phyloP scores from a whole-genome alignment of 2,329 filamentous ascomycete genomes.

The Lecanicillium sp. region DNA sequence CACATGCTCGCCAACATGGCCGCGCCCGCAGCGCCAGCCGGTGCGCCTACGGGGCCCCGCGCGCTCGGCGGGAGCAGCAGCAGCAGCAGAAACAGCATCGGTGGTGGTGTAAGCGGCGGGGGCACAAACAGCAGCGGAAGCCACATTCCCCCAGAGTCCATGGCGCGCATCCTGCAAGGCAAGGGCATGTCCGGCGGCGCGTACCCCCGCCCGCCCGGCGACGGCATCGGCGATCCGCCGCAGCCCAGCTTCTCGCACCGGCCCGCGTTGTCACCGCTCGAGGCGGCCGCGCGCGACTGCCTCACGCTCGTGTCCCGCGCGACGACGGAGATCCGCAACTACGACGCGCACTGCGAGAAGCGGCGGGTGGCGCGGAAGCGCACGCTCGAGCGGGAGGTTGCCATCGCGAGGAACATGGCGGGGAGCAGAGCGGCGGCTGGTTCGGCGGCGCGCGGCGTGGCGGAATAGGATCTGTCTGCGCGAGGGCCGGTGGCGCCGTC shows the following conservation, averaged over 20 bases:
- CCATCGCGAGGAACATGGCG: no score
- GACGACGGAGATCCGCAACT: slow-evolving; percentile 18
- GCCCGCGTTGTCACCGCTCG: slow-evolving; percentile 16
- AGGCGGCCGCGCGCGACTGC: slow-evolving; percentile 18
- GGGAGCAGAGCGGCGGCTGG: no score
- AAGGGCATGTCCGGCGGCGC: background rate
- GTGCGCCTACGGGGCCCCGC: no score
- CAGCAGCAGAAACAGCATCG: no score
- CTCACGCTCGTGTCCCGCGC: slow-evolving; percentile 19
- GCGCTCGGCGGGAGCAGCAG: no score
- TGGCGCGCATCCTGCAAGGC: background rate
- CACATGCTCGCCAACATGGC: slow-evolving; percentile 28
- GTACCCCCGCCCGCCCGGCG: background rate
- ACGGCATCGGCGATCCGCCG: slow-evolving; percentile 16
- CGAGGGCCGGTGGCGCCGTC: no score
- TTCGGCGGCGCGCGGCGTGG: no score
- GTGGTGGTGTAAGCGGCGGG: no score
- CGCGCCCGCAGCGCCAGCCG: slow-evolving; percentile 12
- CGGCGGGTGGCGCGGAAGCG: slow-evolving; percentile 17
- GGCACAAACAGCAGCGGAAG: no score
- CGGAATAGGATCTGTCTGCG: no score
- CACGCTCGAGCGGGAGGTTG: slow-evolving; percentile 16
- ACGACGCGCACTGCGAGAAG: slow-evolving; percentile 20
- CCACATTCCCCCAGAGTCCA: no score
- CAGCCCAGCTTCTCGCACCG: slow-evolving; percentile 17